These are phyloP conservation scores for Termitomyces sp. DNA, from an alignment of 768 basidiomycete species.

Conservation along the genomic window DNA sequence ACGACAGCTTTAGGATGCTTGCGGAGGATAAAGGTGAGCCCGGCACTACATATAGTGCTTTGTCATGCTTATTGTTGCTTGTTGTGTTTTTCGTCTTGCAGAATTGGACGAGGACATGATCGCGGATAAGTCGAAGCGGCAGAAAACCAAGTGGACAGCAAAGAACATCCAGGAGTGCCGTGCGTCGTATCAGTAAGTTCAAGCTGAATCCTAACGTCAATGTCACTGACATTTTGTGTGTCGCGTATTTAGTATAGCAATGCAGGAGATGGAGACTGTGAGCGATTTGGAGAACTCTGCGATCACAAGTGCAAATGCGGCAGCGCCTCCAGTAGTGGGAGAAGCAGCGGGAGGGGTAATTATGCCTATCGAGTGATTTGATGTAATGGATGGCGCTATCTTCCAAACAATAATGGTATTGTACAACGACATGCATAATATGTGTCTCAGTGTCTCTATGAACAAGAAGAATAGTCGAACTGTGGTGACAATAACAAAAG, in stretches of 20 bases:
- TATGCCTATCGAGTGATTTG: neutral
- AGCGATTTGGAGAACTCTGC: slow-evolving; percentile 14
- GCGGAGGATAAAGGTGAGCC: slow-evolving; percentile 65
- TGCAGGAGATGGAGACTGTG: slow-evolving; percentile 21
- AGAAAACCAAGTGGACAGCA: slow-evolving; percentile 53
- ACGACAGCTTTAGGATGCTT: slow-evolving; percentile 54
- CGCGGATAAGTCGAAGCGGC: slow-evolving; percentile 40
- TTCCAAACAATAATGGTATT: neutral
- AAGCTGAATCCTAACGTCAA: too few species aligned
- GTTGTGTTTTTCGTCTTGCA: slow-evolving; percentile 21
- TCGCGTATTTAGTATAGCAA: slow-evolving; percentile 13
- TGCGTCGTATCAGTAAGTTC: slow-evolving; percentile 57
- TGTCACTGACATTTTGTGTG: neutral
- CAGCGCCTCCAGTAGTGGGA: neutral
- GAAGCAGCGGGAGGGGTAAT: neutral
- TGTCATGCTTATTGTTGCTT: neutral
- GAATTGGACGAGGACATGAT: slow-evolving; percentile 65
- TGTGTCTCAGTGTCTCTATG: neutral
- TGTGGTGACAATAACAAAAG: too few species aligned
- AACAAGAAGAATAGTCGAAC: neutral
- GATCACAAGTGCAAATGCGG: too few species aligned
- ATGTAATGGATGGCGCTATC: neutral
- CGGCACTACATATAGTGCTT: neutral
- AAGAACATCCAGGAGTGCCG: slow-evolving; percentile 50
- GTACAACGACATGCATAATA: neutral